Evolutionary conservation across 495 filamentous ascomycete genomes (phyloP), one percentile per base, ranked within the genome.

Genomic region (Aspergillus ellipticus): DNA sequence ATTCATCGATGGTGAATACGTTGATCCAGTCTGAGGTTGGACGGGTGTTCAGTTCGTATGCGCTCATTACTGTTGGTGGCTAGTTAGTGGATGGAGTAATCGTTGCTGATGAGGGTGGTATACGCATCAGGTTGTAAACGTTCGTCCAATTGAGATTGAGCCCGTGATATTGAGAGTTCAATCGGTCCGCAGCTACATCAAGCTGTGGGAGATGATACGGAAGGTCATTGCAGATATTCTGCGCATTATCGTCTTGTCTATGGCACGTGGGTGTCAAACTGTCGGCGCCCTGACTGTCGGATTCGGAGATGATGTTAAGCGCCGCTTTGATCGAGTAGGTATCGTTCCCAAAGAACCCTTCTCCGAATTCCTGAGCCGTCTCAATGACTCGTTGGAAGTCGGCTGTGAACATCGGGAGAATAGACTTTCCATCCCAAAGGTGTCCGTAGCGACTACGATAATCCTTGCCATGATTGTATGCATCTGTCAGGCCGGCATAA

Each of bases 1-100:
- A 82, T 52, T 83, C 79, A 11, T 75, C 65, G 45, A 69, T 69
- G 8, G 78, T 79, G 63, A 83, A 83, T 31, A 79, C 72, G 50
- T 73, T 64, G 53, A 79, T 80, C 78, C 80, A 83, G 19, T 65
- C 62, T 31, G 75, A 80, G 41, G 51, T 66, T 13, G 75, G 76
- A 39, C 75, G 71, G 1, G 74, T 74, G n/a, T 71, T 76, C 0
- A 71, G 73, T 61, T 83, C 80, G 47, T 80, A 83, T n/a, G 78
- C 77, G 42, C 79, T 79, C 65, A 81, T 65, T 5, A 52, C 65
- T 68, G 22, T 11, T 10, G 10, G 22, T 11, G 6, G 10, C 19
- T 3, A 2, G 42, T 49, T 33, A 57, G 51, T 13, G 9, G 19
- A 29, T n/a, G n/a, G 13, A 21, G 13, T 1, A 26, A 11, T 4